phyloP scores from a whole-genome alignment of 176 grass and related monocot species.

The Rhynchospora tenuis region DNA sequence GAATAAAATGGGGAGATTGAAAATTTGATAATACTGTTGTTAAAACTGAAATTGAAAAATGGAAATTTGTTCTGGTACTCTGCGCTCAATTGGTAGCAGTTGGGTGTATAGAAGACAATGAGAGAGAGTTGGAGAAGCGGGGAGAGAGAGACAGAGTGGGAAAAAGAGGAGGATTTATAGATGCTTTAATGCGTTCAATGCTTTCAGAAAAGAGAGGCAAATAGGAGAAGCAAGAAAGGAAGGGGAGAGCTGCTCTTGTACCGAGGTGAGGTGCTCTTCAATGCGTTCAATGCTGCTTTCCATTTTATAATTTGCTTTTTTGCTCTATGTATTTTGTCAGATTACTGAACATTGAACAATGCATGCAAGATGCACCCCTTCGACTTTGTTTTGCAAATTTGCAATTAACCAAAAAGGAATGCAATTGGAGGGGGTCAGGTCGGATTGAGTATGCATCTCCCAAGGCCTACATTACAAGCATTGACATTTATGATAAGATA shows the following conservation, averaged over 20 bases:
- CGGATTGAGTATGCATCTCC: not conserved
- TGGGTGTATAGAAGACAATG: not conserved
- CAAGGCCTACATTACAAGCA: not conserved
- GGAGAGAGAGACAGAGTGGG: not conserved
- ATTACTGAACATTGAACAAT: not conserved
- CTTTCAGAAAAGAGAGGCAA: not conserved
- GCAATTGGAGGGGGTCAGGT: not conserved
- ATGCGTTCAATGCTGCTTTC: slow-evolving; percentile 19
- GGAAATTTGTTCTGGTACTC: not conserved
- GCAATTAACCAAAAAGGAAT: not conserved
- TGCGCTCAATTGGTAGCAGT: not conserved
- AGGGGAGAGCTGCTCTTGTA: slow-evolving; percentile 2
- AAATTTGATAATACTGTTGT: not conserved
- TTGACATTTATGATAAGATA: not conserved
- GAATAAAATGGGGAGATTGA: not conserved
- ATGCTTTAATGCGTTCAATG: not conserved
- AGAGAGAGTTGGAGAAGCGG: not conserved
- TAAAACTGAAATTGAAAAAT: not conserved
- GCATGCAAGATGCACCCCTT: not conserved
- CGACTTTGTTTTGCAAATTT: not conserved
- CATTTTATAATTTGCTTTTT: not conserved
- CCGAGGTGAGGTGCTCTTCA: slow-evolving; percentile 2
- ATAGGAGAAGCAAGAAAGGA: not conserved
- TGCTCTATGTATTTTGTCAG: not conserved
- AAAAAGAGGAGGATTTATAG: not conserved